Conservation (phyloP, 208 protist species). For the Borovskyia barvae region DNA sequence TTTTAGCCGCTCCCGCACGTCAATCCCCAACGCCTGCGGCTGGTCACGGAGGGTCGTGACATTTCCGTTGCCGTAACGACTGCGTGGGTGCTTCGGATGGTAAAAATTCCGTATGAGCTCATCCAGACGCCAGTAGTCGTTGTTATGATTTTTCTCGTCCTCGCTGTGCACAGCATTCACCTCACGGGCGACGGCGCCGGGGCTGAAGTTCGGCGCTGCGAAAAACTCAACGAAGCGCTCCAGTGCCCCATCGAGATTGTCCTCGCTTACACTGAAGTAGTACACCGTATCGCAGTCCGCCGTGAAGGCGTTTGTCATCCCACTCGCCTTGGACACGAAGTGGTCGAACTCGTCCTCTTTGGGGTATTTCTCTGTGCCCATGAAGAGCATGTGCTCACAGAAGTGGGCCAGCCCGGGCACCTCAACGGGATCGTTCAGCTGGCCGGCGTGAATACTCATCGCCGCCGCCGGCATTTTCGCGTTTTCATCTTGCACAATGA, state of each 20-base stretch:
- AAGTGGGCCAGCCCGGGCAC: slow-evolving; percentile 90
- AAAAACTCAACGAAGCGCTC: slow-evolving; percentile 95
- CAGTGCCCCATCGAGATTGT: slow-evolving; percentile 75
- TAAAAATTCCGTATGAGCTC: slow-evolving; percentile 63
- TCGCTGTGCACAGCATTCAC: slow-evolving; percentile 93
- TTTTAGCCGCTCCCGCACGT: slow-evolving; percentile 63
- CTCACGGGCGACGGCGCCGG: slow-evolving; percentile 76
- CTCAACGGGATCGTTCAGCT: slow-evolving; percentile 59
- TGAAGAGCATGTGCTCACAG: slow-evolving; percentile 95
- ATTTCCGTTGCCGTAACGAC: slow-evolving; percentile 90
- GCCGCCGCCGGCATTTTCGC: slow-evolving; percentile 56
- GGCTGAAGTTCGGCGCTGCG: slow-evolving; percentile 85
- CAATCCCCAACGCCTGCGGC: slow-evolving; percentile 42
- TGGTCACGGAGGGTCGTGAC: slow-evolving; percentile 69
- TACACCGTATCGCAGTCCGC: slow-evolving; percentile 74
- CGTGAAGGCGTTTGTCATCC: slow-evolving; percentile 89
- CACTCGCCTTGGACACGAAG: slow-evolving; percentile 72
- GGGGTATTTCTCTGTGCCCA: slow-evolving; percentile 92
- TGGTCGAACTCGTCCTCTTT: slow-evolving; percentile 83
- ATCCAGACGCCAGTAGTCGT: slow-evolving; percentile 77
- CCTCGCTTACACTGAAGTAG: slow-evolving; percentile 82
- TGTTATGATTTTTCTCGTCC: slow-evolving; percentile 89
- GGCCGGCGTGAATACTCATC: slow-evolving; percentile 75
- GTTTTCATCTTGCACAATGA: slow-evolving; percentile 70
- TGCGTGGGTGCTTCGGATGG: slow-evolving; percentile 62